Percentiles rank a stretch among this genome's conserved stretches.
These are phyloP conservation scores for Pseudopithomyces maydicus DNA, from an alignment of 2,329 filamentous ascomycete species.

Conservation along the genomic window DNA sequence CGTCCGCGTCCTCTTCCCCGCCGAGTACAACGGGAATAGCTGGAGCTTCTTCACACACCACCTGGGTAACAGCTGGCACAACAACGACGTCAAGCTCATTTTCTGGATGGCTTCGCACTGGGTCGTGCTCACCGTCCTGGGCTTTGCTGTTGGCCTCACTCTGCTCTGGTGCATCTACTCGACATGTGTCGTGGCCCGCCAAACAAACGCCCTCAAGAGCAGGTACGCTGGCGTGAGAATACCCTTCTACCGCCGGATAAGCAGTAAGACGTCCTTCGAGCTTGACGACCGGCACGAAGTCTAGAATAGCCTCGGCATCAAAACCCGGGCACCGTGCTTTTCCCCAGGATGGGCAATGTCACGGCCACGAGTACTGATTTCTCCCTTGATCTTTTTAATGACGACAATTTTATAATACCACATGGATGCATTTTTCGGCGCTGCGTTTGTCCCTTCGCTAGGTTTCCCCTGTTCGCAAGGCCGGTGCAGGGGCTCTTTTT, in stretches of 20 bases:
- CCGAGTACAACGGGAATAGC: slow-evolving; percentile 69
- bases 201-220: slow-evolving; percentile 21
- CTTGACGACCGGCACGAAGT: slow-evolving; percentile 43
- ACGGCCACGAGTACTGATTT: background rate
- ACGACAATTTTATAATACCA: slow-evolving; percentile 25
- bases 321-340: background rate
- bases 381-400: slow-evolving; percentile 25
- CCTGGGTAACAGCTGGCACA: slow-evolving; percentile 69
- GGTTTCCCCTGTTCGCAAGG: slow-evolving; percentile 12
- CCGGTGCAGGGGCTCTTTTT: background rate
- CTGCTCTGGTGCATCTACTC: slow-evolving; percentile 59
- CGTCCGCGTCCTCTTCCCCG: slow-evolving; percentile 70
- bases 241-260: slow-evolving; percentile 44
- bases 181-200: slow-evolving; percentile 52
- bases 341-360: background rate
- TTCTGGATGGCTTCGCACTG: slow-evolving; percentile 66
- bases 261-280: slow-evolving; percentile 39
- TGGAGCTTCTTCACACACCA: slow-evolving; percentile 77
- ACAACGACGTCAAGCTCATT: slow-evolving; percentile 66
- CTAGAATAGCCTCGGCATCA: slow-evolving; percentile 14
- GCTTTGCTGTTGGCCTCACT: slow-evolving; percentile 58
- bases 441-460: slow-evolving; percentile 20
- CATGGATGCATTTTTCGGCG: slow-evolving; percentile 31
- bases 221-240: slow-evolving; percentile 35
- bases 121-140: slow-evolving; percentile 60